phyloP scores from a whole-genome alignment of 495 filamentous ascomycete genomes.

The Neurospora intermedia region DNA sequence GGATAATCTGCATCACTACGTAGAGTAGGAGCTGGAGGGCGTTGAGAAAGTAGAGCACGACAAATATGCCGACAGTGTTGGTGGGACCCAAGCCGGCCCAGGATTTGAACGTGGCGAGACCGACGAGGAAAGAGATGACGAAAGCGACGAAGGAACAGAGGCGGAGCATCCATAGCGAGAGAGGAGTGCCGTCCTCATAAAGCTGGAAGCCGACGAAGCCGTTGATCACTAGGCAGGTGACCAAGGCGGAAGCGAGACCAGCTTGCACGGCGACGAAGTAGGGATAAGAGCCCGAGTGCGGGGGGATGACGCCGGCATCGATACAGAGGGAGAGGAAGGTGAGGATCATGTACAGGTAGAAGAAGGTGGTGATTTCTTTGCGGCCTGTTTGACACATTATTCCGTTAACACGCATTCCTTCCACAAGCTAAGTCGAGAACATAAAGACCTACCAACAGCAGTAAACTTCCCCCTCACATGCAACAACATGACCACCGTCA shows the following conservation, averaged over 20 bases:
- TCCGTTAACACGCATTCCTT: conserved; percentile 1
- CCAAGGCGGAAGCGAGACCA: conserved; percentile 81
- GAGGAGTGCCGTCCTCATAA: conserved; percentile 93
- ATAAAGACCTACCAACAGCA: conserved; percentile 69
- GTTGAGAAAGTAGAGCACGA: conserved; percentile 86
- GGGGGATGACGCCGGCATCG: conserved; percentile 86
- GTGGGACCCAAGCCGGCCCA: conserved; percentile 79
- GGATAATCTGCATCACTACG: conserved; percentile 73
- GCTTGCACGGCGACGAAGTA: conserved; percentile 88
- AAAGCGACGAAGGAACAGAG: conserved; percentile 71
- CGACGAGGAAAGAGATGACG: conserved; percentile 73
- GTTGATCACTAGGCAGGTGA: conserved; percentile 86
- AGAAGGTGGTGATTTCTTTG: conserved; percentile 96
- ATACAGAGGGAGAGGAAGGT: conserved; percentile 83
- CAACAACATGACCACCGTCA: conserved; percentile 94
- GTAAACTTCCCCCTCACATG: conserved; percentile 97
- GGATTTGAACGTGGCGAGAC: conserved; percentile 84
- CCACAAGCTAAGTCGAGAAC: not conserved
- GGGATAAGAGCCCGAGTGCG: conserved; percentile 65
- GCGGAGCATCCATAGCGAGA: conserved; percentile 90
- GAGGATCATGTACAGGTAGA: conserved; percentile 89
- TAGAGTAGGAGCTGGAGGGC: conserved; percentile 79
- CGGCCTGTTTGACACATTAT: conserved; percentile 51
- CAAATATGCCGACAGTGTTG: conserved; percentile 80
- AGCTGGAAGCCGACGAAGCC: conserved; percentile 98